A percentile compares a stretch with the other conserved stretches of the same genome.
These are phyloP conservation scores for Mycoemilia scoparia DNA, from an alignment of 192 early-diverging fungal species.

Conservation along the genomic window DNA sequence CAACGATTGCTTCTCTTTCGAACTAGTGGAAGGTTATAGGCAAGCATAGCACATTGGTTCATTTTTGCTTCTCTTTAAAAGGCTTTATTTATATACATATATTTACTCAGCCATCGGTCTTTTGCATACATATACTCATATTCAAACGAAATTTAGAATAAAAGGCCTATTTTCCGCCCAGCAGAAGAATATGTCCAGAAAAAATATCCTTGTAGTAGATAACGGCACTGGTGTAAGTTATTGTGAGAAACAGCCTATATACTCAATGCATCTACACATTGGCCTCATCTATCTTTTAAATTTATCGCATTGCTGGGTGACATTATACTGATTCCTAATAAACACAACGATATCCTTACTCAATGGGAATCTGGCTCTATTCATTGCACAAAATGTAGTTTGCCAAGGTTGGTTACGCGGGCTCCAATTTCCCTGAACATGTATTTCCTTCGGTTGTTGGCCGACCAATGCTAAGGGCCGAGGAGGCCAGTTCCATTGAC, in stretches of 20 bases:
- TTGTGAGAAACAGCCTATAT: neutral
- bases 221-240: conserved; percentile 63
- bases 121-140: no score
- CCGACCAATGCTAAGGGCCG: conserved; percentile 89
- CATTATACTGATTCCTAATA: neutral
- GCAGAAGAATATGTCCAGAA: no score
- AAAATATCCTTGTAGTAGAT: conserved; percentile 64
- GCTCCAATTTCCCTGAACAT: conserved; percentile 85
- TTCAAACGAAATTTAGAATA: no score
- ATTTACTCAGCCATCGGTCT: no score
- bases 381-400: conserved; percentile 42
- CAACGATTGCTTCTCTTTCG: no score
- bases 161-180: no score
- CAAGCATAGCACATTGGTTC: no score
- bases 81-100: no score
- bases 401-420: conserved; percentile 92
- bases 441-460: conserved; percentile 98
- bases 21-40: no score
- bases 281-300: neutral
- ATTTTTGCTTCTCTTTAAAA: no score
- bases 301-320: neutral
- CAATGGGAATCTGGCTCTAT: neutral
- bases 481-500: conserved; percentile 55
- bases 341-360: neutral
- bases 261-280: neutral